phyloP scores from a whole-genome alignment of 805 yeast genomes.

The Nakazawaea holstii region DNA sequence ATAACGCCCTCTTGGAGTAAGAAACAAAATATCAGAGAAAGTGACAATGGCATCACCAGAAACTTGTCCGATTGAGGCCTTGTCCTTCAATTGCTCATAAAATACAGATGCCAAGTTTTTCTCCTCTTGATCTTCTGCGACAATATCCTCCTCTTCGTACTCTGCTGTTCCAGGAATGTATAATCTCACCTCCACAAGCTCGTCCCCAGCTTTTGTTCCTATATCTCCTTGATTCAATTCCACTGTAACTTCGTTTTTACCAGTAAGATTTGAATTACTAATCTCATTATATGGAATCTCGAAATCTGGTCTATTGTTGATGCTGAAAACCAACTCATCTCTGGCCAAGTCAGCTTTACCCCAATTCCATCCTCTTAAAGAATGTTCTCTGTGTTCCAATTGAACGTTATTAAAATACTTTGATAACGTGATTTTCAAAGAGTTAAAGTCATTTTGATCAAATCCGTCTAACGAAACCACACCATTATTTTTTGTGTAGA shows the following conservation, averaged over 20 bases:
- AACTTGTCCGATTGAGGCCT: constrained; percentile 90
- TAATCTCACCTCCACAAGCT: constrained; percentile 89
- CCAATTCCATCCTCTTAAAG: constrained; percentile 99
- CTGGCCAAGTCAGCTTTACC: constrained; percentile 90
- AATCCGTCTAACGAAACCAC: constrained; percentile 90
- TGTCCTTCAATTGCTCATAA: constrained; percentile 86
- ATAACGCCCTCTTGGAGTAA: constrained; percentile 98
- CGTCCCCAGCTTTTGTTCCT: constrained; percentile 79
- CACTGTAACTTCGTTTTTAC: constrained; percentile 89
- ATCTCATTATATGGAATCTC: constrained; percentile 83
- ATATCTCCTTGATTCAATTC: constrained; percentile 62
- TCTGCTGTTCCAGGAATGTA: constrained; percentile 83
- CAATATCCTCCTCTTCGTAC: constrained; percentile 40
- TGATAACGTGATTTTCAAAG: constrained; percentile 78
- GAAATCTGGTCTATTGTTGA: constrained; percentile 84
- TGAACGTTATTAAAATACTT: constrained; percentile 62
- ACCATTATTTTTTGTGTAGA: constrained; percentile 85
- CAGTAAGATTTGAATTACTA: constrained; percentile 81
- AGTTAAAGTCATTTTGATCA: constrained; percentile 74
- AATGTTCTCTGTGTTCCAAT: constrained; percentile 83
- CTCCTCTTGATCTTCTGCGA: constrained; percentile 20
- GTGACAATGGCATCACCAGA: constrained; percentile 95
- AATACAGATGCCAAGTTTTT: constrained; percentile 77
- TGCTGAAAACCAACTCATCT: constrained; percentile 81
- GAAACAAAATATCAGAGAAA: constrained; percentile 82